A percentile compares a stretch with the other conserved stretches of the same genome.
phyloP scores from a whole-genome alignment of 1,139 yeast species.

The Debaryomyces fabryi region DNA sequence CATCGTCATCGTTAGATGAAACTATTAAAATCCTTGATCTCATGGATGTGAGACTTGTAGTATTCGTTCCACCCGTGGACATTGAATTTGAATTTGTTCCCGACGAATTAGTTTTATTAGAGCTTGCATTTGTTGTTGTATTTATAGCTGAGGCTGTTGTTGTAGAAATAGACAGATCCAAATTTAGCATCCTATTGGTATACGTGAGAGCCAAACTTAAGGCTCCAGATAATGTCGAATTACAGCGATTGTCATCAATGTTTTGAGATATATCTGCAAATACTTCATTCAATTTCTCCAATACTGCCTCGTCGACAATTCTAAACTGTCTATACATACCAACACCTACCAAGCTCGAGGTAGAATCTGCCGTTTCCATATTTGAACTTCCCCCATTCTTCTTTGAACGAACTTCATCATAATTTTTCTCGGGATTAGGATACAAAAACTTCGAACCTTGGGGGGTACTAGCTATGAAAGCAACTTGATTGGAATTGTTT shows the following conservation, averaged over 20 bases:
- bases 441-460: conserved; percentile 71
- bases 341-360: conserved; percentile 27
- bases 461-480: conserved; percentile 78
- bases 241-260: conserved; percentile 21
- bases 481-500: conserved; percentile 82
- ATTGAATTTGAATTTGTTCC: conserved; percentile 12
- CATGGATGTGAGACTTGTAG: conserved; percentile 40
- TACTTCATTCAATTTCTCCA: conserved; percentile 59
- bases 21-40: conserved; percentile 75
- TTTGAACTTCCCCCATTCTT: conserved; percentile 3
- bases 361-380: conserved; percentile 8
- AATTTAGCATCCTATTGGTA: conserved; percentile 65
- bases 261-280: conserved; percentile 34
- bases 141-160: conserved; percentile 52
- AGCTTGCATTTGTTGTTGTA: conserved; percentile 36
- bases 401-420: conserved; percentile 20
- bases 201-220: conserved; percentile 77
- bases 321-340: conserved; percentile 86
- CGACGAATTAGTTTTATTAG: conserved; percentile 9
- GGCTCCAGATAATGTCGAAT: conserved; percentile 72
- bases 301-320: conserved; percentile 74
- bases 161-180: conserved; percentile 52
- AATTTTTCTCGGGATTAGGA: conserved; percentile 50
- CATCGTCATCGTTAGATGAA: conserved; percentile 75
- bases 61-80: conserved; percentile 18